Conservation (phyloP, 116 monocot species). For the Papilionanthe hybrid region DNA sequence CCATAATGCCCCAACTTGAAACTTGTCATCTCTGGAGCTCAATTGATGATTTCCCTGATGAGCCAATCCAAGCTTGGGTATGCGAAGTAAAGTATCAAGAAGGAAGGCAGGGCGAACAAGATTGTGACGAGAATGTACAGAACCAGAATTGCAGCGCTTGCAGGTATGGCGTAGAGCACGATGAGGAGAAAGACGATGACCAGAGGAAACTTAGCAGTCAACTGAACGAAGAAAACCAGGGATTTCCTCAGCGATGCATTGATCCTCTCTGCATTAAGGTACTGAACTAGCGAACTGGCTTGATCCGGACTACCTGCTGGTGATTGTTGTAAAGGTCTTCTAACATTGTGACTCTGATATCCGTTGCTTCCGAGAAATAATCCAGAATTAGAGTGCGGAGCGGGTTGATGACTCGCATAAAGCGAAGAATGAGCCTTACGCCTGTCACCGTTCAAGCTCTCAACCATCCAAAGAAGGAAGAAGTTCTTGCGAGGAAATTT, state of each 20-base stretch:
- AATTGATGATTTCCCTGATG: conserved; percentile 60
- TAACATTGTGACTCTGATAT: conserved; percentile 12
- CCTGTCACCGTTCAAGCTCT: conserved; percentile 69
- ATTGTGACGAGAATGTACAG: conserved; percentile 67
- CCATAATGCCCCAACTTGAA: not conserved
- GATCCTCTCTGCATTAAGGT: conserved; percentile 32
- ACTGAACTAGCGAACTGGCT: conserved; percentile 1
- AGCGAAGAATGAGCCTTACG: conserved; percentile 23
- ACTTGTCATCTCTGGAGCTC: not conserved
- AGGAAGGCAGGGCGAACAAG: conserved; percentile 68
- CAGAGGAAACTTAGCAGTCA: conserved; percentile 76
- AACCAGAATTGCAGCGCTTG: conserved; percentile 66
- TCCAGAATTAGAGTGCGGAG: conserved; percentile 18
- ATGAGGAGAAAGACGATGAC: conserved; percentile 70
- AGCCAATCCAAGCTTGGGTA: conserved; percentile 87
- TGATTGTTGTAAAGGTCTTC: conserved; percentile 26
- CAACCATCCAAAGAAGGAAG: conserved; percentile 86
- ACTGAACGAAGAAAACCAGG: conserved; percentile 43
- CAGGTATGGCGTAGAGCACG: conserved; percentile 70
- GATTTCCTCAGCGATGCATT: conserved; percentile 39
- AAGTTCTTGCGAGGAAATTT: conserved; percentile 78
- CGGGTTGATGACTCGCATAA: conserved; percentile 14
- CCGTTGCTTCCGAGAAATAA: conserved; percentile 3
- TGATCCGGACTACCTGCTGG: not conserved
- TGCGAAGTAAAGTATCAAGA: conserved; percentile 73